Percentiles rank a stretch among this genome's conserved stretches.
Evolutionary conservation across 345 rosid genomes (phyloP).

Genomic region (Eucalyptus curtisii): DNA sequence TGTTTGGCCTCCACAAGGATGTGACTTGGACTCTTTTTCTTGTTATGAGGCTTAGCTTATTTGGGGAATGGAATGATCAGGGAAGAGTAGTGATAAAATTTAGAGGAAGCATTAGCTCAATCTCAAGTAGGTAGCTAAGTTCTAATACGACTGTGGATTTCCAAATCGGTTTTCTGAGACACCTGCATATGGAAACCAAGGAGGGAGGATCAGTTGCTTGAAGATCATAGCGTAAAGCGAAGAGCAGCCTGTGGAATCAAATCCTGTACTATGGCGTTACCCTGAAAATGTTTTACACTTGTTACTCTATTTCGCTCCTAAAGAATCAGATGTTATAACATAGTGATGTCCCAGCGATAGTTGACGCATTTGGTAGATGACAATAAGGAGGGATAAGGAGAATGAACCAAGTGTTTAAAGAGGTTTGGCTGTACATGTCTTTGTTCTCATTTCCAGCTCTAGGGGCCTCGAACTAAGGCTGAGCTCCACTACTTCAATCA

Average conservation of each 20-base stretch:
- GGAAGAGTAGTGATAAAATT: neutral
- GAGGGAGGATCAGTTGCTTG: neutral
- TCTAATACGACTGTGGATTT: neutral
- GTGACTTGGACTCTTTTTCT: neutral
- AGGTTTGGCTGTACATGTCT: neutral
- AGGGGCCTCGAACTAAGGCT: neutral
- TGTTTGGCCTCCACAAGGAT: neutral
- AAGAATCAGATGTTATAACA: neutral
- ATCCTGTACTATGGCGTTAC: neutral
- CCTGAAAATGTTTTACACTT: neutral
- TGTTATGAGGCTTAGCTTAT: neutral
- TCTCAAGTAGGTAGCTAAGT: neutral
- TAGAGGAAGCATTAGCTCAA: neutral
- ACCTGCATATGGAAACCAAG: neutral
- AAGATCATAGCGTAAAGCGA: neutral
- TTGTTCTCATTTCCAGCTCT: neutral
- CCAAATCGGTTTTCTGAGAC: neutral
- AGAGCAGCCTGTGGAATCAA: neutral
- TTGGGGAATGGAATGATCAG: neutral
- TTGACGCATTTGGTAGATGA: neutral
- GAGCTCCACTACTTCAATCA: neutral
- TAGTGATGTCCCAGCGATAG: neutral
- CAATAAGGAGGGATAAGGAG: neutral
- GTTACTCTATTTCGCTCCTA: neutral
- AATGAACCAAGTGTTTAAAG: neutral